These are phyloP conservation scores for Ophiocordyceps polyrhachis-furcata DNA, from an alignment of 2,329 filamentous ascomycete species.

Conservation along the genomic window DNA sequence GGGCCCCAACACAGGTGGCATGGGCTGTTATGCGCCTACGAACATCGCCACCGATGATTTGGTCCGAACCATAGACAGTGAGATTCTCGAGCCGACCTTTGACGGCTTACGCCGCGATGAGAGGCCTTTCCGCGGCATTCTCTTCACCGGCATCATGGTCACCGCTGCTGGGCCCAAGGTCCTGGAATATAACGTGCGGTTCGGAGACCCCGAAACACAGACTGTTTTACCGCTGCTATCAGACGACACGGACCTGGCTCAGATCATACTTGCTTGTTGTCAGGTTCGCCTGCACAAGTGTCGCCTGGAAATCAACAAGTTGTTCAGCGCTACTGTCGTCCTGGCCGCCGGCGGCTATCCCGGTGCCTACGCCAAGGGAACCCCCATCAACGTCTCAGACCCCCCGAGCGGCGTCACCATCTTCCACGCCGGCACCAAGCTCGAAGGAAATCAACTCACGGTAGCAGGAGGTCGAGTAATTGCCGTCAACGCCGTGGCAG, in stretches of 20 bases:
- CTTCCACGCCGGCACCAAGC: slow-evolving; percentile 81
- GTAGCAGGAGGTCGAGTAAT: slow-evolving; percentile 85
- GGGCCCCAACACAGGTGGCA: slow-evolving; percentile 89
- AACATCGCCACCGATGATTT: slow-evolving; percentile 57
- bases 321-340: slow-evolving; percentile 81
- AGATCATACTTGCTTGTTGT: slow-evolving; percentile 74
- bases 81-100: slow-evolving; percentile 77
- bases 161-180: slow-evolving; percentile 63
- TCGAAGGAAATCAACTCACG: slow-evolving; percentile 43
- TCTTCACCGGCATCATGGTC: slow-evolving; percentile 91
- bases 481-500: slow-evolving; percentile 61
- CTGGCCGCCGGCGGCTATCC: slow-evolving; percentile 86
- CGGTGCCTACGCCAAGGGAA: slow-evolving; percentile 66
- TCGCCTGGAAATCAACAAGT: slow-evolving; percentile 44
- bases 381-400: slow-evolving; percentile 29
- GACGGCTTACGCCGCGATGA: slow-evolving; percentile 72
- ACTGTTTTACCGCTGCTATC: slow-evolving; percentile 65
- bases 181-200: slow-evolving; percentile 84
- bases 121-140: slow-evolving; percentile 52
- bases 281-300: slow-evolving; percentile 55
- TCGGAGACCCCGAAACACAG: slow-evolving; percentile 84
- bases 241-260: slow-evolving; percentile 63
- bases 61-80: slow-evolving; percentile 59
- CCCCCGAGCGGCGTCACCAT: slow-evolving; percentile 38
- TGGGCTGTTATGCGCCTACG: slow-evolving; percentile 95